Conservation (phyloP, 306 rosid genomes). For the Inga laurina region DNA sequence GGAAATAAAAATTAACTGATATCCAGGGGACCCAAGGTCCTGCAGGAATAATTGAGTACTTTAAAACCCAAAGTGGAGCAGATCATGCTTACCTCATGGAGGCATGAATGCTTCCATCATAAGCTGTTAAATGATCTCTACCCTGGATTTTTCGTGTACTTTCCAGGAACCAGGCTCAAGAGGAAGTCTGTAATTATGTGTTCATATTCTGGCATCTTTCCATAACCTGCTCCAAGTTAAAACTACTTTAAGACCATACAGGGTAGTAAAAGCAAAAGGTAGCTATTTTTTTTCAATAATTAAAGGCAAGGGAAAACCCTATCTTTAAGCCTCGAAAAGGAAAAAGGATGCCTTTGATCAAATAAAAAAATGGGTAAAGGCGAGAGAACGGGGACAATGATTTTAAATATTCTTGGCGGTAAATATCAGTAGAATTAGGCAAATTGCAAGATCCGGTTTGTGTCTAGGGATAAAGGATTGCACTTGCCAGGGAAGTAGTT, state of each 20-base stretch:
- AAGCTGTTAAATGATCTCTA: conserved; percentile 23
- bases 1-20: not conserved
- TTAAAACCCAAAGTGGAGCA: not conserved
- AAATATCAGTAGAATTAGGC: not conserved
- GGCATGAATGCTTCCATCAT: conserved; percentile 15
- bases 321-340: too few relatives aligned
- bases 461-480: not conserved
- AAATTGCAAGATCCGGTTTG: not conserved
- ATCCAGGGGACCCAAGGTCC: not conserved
- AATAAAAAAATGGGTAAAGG: too few relatives aligned
- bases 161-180: conserved; percentile 60
- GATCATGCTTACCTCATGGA: conserved; percentile 17
- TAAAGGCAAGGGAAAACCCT: not conserved
- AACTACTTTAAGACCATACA: conserved; percentile 6
- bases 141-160: conserved; percentile 60
- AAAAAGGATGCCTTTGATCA: too few relatives aligned
- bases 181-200: conserved; percentile 92
- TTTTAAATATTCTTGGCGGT: not conserved
- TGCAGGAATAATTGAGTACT: conserved; percentile 6
- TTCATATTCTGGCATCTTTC: conserved; percentile 94
- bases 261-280: not conserved
- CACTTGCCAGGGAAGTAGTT: conserved; percentile 89
- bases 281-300: too few relatives aligned
- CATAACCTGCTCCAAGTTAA: conserved; percentile 67
- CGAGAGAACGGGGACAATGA: too few relatives aligned